Percentiles rank a stretch among this genome's conserved stretches.
Conservation (phyloP, 495 filamentous ascomycete species). For the Aspergillus homomorphus region DNA sequence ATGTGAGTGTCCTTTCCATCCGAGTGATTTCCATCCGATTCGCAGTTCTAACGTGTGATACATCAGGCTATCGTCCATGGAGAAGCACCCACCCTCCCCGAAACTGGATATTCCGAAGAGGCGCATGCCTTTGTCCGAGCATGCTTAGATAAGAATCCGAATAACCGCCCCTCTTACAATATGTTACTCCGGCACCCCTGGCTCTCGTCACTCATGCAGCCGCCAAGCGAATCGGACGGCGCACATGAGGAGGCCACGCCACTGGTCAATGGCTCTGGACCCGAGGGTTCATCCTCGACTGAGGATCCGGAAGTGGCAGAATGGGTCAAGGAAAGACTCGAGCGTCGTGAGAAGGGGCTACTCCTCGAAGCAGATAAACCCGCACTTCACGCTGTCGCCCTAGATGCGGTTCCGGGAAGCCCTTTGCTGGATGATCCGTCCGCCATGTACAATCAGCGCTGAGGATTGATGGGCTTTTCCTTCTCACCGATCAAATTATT, state of each 20-base stretch:
- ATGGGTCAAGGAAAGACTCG: constrained; percentile 77
- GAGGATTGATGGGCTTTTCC: neutral
- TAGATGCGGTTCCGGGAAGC: constrained; percentile 55
- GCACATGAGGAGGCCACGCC: constrained; percentile 54
- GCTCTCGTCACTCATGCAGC: constrained; percentile 76
- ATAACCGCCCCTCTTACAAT: constrained; percentile 82
- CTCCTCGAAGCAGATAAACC: constrained; percentile 53
- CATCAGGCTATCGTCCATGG: constrained; percentile 93
- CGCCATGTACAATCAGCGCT: constrained; percentile 8
- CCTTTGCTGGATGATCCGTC: constrained; percentile 31
- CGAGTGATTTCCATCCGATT: neutral
- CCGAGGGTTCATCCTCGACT: constrained; percentile 33
- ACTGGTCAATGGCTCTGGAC: constrained; percentile 38
- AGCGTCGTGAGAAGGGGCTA: constrained; percentile 53
- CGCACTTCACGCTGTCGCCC: constrained; percentile 73
- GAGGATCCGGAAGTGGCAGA: constrained; percentile 76
- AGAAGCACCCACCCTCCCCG: constrained; percentile 81
- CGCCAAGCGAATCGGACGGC: constrained; percentile 75
- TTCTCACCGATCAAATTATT: neutral
- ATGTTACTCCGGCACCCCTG: constrained; percentile 87
- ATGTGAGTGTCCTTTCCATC: constrained; percentile 59
- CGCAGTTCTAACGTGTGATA: constrained; percentile 2
- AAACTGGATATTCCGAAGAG: constrained; percentile 68
- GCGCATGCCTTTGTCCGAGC: constrained; percentile 84
- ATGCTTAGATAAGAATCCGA: constrained; percentile 91